phyloP scores from a whole-genome alignment of 805 yeast genomes.

The Ogataea allantospora region DNA sequence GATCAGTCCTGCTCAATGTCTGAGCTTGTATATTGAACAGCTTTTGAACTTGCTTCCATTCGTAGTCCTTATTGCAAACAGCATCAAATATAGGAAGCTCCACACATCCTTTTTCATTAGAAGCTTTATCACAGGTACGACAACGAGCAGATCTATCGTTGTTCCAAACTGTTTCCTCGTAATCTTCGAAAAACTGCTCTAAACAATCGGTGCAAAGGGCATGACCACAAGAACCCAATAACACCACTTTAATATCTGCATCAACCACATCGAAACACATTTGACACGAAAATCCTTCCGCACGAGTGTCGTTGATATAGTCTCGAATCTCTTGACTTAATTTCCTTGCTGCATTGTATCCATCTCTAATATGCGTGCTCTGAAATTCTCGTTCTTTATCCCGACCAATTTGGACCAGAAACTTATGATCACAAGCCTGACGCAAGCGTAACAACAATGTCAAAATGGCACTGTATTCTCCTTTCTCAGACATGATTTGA shows the following conservation, averaged over 20 bases:
- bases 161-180: constrained; percentile 35
- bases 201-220: constrained; percentile 61
- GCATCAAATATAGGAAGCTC: constrained; percentile 54
- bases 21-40: constrained; percentile 23
- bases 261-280: constrained; percentile 57
- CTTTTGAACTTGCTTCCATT: constrained; percentile 25
- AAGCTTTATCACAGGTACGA: constrained; percentile 45
- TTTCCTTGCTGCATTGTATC: constrained; percentile 24
- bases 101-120: constrained; percentile 39
- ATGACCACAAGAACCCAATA: constrained; percentile 72
- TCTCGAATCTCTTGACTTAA: constrained; percentile 26
- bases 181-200: constrained; percentile 48
- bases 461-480: constrained; percentile 57
- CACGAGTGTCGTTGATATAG: constrained; percentile 36
- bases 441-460: constrained; percentile 74
- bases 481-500: constrained; percentile 36
- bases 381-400: constrained; percentile 39
- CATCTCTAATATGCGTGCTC: constrained; percentile 34
- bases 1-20: constrained; percentile 26
- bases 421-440: constrained; percentile 83
- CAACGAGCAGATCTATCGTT: constrained; percentile 48
- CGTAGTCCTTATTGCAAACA: constrained; percentile 32
- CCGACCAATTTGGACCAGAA: constrained; percentile 65
- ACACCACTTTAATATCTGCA: constrained; percentile 41
- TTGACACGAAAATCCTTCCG: constrained; percentile 54